phyloP scores from a whole-genome alignment of 495 filamentous ascomycete species.

The Penicillium paradoxum region DNA sequence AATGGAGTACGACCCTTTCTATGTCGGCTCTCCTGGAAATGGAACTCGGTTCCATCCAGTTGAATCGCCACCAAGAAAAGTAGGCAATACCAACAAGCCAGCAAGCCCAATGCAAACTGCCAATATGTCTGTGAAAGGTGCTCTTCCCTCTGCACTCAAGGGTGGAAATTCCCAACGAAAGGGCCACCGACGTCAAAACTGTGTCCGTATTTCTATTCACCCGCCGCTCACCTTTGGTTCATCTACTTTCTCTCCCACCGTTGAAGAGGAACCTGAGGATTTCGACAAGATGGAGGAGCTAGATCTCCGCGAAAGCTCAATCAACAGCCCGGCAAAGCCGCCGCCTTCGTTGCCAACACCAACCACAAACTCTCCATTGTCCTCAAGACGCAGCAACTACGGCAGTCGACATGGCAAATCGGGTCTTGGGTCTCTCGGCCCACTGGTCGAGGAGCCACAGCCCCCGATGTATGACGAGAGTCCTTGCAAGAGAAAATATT shows the following conservation, averaged over 20 bases:
- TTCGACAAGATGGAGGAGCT: conserved; percentile 27
- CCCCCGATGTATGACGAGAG: conserved; percentile 9
- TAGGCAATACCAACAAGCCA: conserved; percentile 10
- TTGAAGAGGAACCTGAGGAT: conserved; percentile 38
- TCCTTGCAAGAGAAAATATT: conserved; percentile 20
- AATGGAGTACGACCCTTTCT: conserved; percentile 30
- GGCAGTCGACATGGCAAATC: conserved; percentile 22
- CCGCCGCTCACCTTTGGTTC: conserved; percentile 37
- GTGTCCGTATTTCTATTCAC: conserved; percentile 47
- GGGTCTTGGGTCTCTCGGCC: conserved; percentile 18
- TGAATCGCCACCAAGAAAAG: conserved; percentile 18
- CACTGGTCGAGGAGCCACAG: conserved; percentile 21
- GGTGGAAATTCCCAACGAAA: conserved; percentile 34
- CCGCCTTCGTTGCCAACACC: conserved; percentile 6
- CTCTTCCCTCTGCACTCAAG: conserved; percentile 38
- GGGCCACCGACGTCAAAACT: conserved; percentile 45
- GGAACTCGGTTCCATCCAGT: conserved; percentile 16
- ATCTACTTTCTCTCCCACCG: conserved; percentile 33
- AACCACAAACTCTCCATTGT: conserved; percentile 19
- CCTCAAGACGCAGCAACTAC: conserved; percentile 15
- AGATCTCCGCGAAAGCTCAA: conserved; percentile 22
- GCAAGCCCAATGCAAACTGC: conserved; percentile 23
- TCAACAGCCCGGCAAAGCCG: conserved; percentile 13
- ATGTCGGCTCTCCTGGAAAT: conserved; percentile 16
- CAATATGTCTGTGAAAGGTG: conserved; percentile 17